Evolutionary conservation across 1,284 basidiomycete genomes (phyloP), one percentile per base, ranked within the genome.

Genomic region (Ganoderma leucocontextum): DNA sequence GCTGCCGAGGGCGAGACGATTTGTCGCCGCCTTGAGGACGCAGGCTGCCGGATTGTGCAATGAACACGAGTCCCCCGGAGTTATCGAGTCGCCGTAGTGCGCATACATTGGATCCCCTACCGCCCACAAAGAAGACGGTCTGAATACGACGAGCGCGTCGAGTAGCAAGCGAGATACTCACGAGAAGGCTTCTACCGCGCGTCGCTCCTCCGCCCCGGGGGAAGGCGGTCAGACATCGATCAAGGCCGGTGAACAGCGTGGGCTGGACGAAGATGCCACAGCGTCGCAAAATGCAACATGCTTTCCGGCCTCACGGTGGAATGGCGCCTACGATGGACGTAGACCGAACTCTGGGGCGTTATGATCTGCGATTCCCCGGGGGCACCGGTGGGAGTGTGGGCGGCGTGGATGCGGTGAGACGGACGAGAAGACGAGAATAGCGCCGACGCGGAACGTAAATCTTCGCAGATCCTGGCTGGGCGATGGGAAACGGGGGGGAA

Each of bases 401-500:
- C 35, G 19, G 55, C 35, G 35, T 36, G 55, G 55, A 12, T n/a
- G 55, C 35, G 17, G 6, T 19, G 53, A 36, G 33, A 19, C 36
- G n/a, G 19, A 53, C 22, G 29, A 57, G 55, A 58, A 38, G 55
- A 36, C 10, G 55, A 7, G 19, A 33, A 58, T 36, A 38, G 35
- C 55, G 55, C 55, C 55, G 55, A 19, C 19, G 55, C 33, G 55
- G 7, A 38, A 58, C 55, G 55, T 35, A 58, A 58, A 58, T 58
- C 55, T 35, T 58, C 36, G 55, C 36, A 38, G 55, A 58, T 58
- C 55, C 35, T 33, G 15, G 15, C 55, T 15, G 33, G 52, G 52
- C 29, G 52, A 35, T 35, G 52, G 47, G 9, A 10, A 15, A 10
- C 47, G 10, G 15, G 29, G 13, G 33, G 17, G 33, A 22, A 19